phyloP scores from a whole-genome alignment of 805 yeast species.

The Pichia eremophila region DNA sequence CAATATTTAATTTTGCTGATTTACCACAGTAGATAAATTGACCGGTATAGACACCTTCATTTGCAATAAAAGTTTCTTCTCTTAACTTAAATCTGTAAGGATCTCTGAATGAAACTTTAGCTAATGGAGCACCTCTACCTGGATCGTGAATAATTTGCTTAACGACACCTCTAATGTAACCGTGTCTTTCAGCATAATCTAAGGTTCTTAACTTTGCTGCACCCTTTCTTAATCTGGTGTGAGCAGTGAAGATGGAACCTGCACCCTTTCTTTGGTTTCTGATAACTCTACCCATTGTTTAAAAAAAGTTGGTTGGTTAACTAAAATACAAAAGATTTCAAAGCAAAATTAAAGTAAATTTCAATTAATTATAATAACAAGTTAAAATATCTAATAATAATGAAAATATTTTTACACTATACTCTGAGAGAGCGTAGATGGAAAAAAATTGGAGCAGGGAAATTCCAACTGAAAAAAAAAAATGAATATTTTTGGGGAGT shows the following conservation, averaged over 20 bases:
- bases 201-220: conserved; percentile 99
- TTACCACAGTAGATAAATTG: conserved; percentile 98
- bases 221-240: conserved; percentile 99
- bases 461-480: no score
- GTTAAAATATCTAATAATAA: no score
- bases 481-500: no score
- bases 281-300: conserved; percentile 85
- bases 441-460: no score
- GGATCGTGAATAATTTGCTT: conserved; percentile 98
- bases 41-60: conserved; percentile 99
- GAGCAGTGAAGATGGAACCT: conserved; percentile 99
- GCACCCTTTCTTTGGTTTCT: conserved; percentile 99
- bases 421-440: no score
- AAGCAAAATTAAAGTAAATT: background rate
- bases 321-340: background rate
- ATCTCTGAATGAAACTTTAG: conserved; percentile 98
- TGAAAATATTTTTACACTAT: no score
- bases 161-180: conserved; percentile 98
- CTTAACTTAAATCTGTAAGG: conserved; percentile 98
- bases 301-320: background rate
- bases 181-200: conserved; percentile 99
- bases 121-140: conserved; percentile 99
- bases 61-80: conserved; percentile 98
- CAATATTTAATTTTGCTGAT: conserved; percentile 93
- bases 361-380: no score